Evolutionary conservation across 257 asterid species (phyloP), one percentile per base, ranked within the genome.

Genomic region (Solanum habrochaites): DNA sequence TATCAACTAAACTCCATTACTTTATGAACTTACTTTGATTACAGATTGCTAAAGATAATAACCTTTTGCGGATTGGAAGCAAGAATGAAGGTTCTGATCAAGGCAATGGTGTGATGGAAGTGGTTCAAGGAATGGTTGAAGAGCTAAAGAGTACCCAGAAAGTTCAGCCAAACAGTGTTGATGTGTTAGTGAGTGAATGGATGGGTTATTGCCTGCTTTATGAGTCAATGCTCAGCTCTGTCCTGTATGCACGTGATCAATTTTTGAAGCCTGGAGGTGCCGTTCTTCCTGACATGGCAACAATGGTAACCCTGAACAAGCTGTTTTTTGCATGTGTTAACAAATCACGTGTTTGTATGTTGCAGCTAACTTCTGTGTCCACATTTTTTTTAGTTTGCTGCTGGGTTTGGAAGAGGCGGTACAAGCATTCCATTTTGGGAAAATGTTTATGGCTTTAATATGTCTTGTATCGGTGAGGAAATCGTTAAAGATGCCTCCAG

Each of bases 251-350:
- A 83, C 95, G 99, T 69, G 99, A 97, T 92, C 91, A 88, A 90
- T 97, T 98, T 98, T 89, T 97, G 93, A 97, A 94, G 88, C 98
- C 98, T 85, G 98, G 96, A 75, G 99, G 99, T 25, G 98, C 99
- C 25, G 90, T 97, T 91, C 97, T 97, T 85, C 99, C 99, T 4
- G 99, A 97, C 91, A 91, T 91, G 29, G 98, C 99, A 90, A 94
- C 98, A n/a, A 92, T 97, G 94, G 99, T 97, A 89, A 62, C 92
- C 81, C 77, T 85, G 52, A 29, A 66, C 73, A 40, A 62, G 78
- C 91, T 89, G 18, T 71, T 40, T 82, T 45, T 82, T 20, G 16
- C 60, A 74, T 89, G 45, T 80, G 32, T 90, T 49, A 47, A 80
- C 43, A 29, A 40, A 47, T 80, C 45, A 29, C 3, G 13, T 29